Conservation (phyloP, 2,329 filamentous ascomycete species). For the Didymella pomorum region DNA sequence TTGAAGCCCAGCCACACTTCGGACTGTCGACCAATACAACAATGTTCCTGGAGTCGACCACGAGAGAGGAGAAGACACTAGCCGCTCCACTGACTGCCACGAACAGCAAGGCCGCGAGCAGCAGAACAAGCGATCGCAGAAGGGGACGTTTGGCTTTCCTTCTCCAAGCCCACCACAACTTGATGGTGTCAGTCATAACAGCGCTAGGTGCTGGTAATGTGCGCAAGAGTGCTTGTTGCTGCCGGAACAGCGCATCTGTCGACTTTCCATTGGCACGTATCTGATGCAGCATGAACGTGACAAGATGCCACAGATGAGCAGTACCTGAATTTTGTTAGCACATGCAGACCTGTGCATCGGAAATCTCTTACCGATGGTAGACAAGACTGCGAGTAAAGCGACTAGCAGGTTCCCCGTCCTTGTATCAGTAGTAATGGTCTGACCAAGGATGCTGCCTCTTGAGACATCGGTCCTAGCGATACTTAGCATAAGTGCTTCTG, state of each 20-base stretch:
- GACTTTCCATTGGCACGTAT: constrained; percentile 21
- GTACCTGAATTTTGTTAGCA: constrained; percentile 5
- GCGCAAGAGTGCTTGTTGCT: constrained; percentile 33
- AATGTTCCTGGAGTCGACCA: constrained; percentile 23
- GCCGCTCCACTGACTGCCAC: constrained; percentile 16
- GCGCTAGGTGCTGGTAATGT: constrained; percentile 28
- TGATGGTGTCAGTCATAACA: constrained; percentile 25
- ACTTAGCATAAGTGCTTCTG: background rate
- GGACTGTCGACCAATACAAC: constrained; percentile 25
- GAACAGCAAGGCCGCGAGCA: constrained; percentile 22
- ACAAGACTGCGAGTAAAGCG: constrained; percentile 30
- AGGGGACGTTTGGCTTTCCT: constrained; percentile 14
- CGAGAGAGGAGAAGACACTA: constrained; percentile 31
- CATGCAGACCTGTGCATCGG: background rate
- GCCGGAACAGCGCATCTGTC: constrained; percentile 26
- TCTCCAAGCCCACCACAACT: constrained; percentile 33
- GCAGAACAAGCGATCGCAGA: constrained; percentile 16
- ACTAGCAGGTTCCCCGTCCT: constrained; percentile 29
- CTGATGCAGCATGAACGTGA: constrained; percentile 29
- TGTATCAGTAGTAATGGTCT: constrained; percentile 32
- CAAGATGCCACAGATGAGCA: constrained; percentile 31
- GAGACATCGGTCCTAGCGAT: constrained; percentile 15
- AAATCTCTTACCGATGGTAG: constrained; percentile 12
- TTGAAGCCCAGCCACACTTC: constrained; percentile 16
- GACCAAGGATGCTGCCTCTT: constrained; percentile 26